A percentile compares a stretch with the other conserved stretches of the same genome.
These are phyloP conservation scores for Choanephora cucurbitarum DNA, from an alignment of 371 early-diverging fungal genomes.

Conservation along the genomic window DNA sequence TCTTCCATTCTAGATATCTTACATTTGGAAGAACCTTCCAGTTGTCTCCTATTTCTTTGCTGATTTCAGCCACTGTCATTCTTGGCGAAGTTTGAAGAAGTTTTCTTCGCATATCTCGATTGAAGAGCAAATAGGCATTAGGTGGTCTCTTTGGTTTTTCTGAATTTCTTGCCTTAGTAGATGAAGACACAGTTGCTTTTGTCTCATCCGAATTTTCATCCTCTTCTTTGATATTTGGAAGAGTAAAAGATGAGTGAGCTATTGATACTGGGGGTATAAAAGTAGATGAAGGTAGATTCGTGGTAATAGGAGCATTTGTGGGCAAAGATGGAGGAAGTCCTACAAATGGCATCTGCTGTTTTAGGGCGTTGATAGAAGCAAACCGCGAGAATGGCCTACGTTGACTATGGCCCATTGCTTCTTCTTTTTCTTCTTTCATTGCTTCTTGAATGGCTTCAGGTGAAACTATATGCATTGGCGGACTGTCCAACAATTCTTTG, in stretches of 20 bases:
- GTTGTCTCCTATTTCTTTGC: constrained; percentile 56
- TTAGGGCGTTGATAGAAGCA: constrained; percentile 23
- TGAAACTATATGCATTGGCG: constrained; percentile 41
- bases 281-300: too few relatives aligned
- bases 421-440: constrained; percentile 46
- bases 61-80: constrained; percentile 61
- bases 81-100: constrained; percentile 54
- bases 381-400: constrained; percentile 24
- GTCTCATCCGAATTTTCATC: background rate
- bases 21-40: constrained; percentile 52
- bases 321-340: background rate
- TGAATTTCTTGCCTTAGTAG: constrained; percentile 1
- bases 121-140: constrained; percentile 67
- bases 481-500: constrained; percentile 6
- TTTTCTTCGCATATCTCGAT: constrained; percentile 59
- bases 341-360: constrained; percentile 9
- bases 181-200: background rate
- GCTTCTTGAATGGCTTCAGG: constrained; percentile 49
- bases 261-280: too few relatives aligned
- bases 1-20: constrained; percentile 8
- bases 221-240: background rate
- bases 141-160: constrained; percentile 58
- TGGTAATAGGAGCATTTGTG: background rate
- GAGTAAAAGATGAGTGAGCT: too few relatives aligned
- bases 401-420: constrained; percentile 28